A percentile compares a stretch with the other conserved stretches of the same genome.
These are phyloP conservation scores for Rutstroemia sp. DNA, from an alignment of 2,329 filamentous ascomycete genomes.

Conservation along the genomic window DNA sequence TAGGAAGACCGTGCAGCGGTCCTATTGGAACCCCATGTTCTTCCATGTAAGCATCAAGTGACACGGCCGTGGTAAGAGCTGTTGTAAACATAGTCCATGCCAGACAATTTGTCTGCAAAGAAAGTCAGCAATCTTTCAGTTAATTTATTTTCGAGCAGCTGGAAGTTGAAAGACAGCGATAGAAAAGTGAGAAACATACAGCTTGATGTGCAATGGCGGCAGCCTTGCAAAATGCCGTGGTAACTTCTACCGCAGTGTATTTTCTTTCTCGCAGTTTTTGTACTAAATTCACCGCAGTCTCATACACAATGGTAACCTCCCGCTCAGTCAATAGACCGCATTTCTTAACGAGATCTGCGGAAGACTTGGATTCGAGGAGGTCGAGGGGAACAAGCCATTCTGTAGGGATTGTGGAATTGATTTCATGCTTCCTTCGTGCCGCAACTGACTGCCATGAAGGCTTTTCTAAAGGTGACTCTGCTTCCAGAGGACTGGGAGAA, in stretches of 20 bases:
- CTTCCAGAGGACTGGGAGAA: neutral
- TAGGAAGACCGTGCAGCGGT: constrained; percentile 54
- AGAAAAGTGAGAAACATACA: constrained; percentile 28
- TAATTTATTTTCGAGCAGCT: constrained; percentile 15
- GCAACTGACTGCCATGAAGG: neutral
- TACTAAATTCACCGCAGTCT: constrained; percentile 21
- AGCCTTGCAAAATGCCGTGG: constrained; percentile 46
- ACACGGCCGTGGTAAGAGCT: constrained; percentile 36
- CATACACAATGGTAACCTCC: constrained; percentile 22
- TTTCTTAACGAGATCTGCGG: neutral
- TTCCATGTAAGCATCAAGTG: constrained; percentile 38
- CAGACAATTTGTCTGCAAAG: constrained; percentile 31
- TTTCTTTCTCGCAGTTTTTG: constrained; percentile 29
- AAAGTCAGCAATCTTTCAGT: no score
- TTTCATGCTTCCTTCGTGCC: neutral
- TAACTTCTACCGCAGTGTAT: constrained; percentile 40
- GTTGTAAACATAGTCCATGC: constrained; percentile 41
- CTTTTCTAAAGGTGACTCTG: no score
- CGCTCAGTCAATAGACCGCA: neutral
- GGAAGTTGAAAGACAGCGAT: no score
- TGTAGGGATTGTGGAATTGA: neutral
- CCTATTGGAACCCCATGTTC: constrained; percentile 39
- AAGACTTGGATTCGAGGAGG: neutral
- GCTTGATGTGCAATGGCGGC: constrained; percentile 48
- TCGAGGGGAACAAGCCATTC: neutral